Conservation (phyloP, 2,329 filamentous ascomycete genomes). For the Aspergillus melleus region DNA sequence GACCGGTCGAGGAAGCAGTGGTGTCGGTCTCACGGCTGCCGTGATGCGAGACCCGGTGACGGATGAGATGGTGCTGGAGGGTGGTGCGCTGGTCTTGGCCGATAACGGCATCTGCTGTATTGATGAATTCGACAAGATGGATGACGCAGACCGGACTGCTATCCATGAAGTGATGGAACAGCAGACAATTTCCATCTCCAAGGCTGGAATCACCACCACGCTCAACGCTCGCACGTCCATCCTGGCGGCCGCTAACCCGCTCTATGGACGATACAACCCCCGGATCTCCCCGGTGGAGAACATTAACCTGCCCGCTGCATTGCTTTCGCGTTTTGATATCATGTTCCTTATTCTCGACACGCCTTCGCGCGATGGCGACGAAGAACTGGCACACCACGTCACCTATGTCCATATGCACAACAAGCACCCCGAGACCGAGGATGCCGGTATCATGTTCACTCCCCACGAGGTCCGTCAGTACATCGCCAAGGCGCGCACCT, state of each 20-base stretch:
- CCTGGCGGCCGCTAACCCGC: constrained; percentile 90
- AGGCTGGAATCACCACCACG: constrained; percentile 94
- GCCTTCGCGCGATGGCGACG: constrained; percentile 82
- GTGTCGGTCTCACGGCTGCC: constrained; percentile 77
- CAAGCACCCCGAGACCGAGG: constrained; percentile 77
- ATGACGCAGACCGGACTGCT: constrained; percentile 73
- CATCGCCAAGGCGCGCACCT: constrained; percentile 87
- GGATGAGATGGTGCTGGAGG: constrained; percentile 76
- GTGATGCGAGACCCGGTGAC: constrained; percentile 80
- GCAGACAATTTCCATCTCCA: constrained; percentile 80
- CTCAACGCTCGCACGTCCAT: constrained; percentile 96
- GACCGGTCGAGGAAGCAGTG: constrained; percentile 77
- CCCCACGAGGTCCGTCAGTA: constrained; percentile 95
- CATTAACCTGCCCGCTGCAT: constrained; percentile 96
- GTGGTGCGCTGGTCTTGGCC: constrained; percentile 74
- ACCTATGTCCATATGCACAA: constrained; percentile 97
- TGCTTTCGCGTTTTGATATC: constrained; percentile 95
- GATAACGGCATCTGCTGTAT: constrained; percentile 84
- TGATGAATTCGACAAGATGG: constrained; percentile 86
- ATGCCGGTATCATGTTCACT: constrained; percentile 73
- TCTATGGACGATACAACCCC: constrained; percentile 98
- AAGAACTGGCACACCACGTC: constrained; percentile 92
- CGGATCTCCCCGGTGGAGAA: constrained; percentile 97
- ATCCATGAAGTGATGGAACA: constrained; percentile 90
- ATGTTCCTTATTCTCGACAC: constrained; percentile 97